A percentile compares a stretch with the other conserved stretches of the same genome.
phyloP scores from a whole-genome alignment of 306 rosid genomes.

The Vigna hirtella region DNA sequence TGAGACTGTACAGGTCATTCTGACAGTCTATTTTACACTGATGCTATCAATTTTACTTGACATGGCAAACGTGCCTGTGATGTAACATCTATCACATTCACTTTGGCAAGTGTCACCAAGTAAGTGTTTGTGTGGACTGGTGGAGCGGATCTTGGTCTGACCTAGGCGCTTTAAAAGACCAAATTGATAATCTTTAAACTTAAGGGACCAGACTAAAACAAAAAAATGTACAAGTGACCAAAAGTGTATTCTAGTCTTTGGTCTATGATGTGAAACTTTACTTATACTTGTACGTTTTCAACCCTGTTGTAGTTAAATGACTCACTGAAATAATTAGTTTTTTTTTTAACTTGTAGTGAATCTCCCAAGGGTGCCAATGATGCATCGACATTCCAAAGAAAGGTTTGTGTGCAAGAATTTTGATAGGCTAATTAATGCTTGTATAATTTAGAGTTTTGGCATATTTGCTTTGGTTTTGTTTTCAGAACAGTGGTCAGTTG shows the following conservation, averaged over 20 bases:
- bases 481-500: conserved; percentile 14
- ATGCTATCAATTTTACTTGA: background rate
- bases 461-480: background rate
- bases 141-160: background rate
- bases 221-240: background rate
- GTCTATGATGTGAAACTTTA: conserved; percentile 5
- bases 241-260: background rate
- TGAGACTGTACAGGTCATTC: background rate
- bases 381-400: conserved; percentile 93
- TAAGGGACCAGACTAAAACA: background rate
- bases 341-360: conserved; percentile 60
- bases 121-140: background rate
- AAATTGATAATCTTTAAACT: background rate
- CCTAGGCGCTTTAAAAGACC: background rate
- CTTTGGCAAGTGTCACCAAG: background rate
- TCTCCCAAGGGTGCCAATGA: conserved; percentile 98
- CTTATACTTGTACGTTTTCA: background rate
- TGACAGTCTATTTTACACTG: background rate
- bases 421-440: background rate
- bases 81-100: background rate
- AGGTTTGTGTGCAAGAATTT: conserved; percentile 57
- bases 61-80: background rate
- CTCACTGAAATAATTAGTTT: background rate
- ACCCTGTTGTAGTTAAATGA: conserved; percentile 10
- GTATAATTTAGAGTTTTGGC: conserved; percentile 27